Base-by-base conservation (phyloP, 495 filamentous ascomycete genomes). In the Clavariopsis aquatica region DNA sequence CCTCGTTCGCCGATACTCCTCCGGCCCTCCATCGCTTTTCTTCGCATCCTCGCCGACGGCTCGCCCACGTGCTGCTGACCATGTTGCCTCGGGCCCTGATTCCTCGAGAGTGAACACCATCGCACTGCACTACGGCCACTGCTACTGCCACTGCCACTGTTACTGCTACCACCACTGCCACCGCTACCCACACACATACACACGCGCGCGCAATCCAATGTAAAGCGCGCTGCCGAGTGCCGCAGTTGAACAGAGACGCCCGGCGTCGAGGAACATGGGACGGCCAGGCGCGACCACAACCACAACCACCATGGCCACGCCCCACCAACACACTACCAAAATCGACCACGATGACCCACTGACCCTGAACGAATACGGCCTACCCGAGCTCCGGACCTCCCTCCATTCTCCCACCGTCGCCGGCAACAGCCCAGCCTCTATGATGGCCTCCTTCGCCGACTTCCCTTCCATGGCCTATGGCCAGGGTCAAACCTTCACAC, bases 371-470 rank as follows among this genome's bases (percentile, higher is more conserved):
- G 64, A 67, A 17, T 70, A 64, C 59, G 68, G 54, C 20, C 54
- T 67, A 1, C 55, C 63, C 36, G 60, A 70, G 23, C 41, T 64
- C 19, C 63, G 64, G 20, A 22, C 46, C 29, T 51, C 59, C 5
- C 60, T 62, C 19, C 66, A 64, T 12, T 41, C 60, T 17, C 65
- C 65, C 22, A 22, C 58, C 22, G 8, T 57, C 29, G 49, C 26
- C 22, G 57, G 51, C 31, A 51, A 27, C 38, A 70, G 62, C 54
- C 62, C 67, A 0, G 27, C 57, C 19, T 12, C 63, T 31, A 53
- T 66, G 29, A 62, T 70, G 57, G 24, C 62, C 17, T 62, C 67
- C 38, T 70, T 67, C 27, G 58, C 68, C 46, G 68, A 70, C 51
- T 66, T 63, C 31, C 49, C 23, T 28, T 41, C 62, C 19, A 56